A percentile compares a stretch with the other conserved stretches of the same genome.
These are phyloP conservation scores for Panicum hallii DNA, from an alignment of 202 grass and related monocot species.

Conservation along the genomic window DNA sequence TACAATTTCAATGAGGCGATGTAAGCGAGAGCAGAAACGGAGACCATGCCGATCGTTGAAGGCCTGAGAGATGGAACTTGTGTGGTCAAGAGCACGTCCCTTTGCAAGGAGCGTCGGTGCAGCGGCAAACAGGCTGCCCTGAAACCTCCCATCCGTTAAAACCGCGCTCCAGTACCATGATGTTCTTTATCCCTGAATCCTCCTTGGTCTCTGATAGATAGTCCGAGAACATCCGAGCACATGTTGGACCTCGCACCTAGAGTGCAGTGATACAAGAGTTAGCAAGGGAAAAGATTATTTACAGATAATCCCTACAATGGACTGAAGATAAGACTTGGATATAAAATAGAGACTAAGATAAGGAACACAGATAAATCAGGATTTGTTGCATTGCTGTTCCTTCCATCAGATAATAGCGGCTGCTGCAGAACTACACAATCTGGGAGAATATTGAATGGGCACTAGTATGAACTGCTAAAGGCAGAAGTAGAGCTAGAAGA, in stretches of 20 bases:
- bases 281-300: neutral
- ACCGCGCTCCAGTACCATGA: conserved; percentile 87
- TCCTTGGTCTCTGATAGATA: conserved; percentile 66
- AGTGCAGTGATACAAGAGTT: conserved; percentile 7
- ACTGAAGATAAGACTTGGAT: neutral
- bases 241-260: conserved; percentile 85
- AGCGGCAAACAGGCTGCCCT: conserved; percentile 70
- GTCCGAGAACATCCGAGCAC: conserved; percentile 69
- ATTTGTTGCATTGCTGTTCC: conserved; percentile 3
- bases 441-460: neutral
- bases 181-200: conserved; percentile 59
- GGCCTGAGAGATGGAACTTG: neutral
- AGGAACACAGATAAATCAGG: neutral
- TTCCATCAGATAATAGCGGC: neutral
- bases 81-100: conserved; percentile 34
- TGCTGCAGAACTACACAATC: neutral
- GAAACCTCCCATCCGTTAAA: conserved; percentile 86
- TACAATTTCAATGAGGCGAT: neutral
- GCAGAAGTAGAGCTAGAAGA: neutral
- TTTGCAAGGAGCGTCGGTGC: conserved; percentile 67
- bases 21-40: neutral
- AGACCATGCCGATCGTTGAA: neutral
- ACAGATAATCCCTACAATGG: neutral
- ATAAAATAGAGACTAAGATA: conserved; percentile 1
- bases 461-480: neutral